These are phyloP conservation scores for Acanthamoeba triangularis DNA, from an alignment of 208 protist genomes.

Conservation along the genomic window DNA sequence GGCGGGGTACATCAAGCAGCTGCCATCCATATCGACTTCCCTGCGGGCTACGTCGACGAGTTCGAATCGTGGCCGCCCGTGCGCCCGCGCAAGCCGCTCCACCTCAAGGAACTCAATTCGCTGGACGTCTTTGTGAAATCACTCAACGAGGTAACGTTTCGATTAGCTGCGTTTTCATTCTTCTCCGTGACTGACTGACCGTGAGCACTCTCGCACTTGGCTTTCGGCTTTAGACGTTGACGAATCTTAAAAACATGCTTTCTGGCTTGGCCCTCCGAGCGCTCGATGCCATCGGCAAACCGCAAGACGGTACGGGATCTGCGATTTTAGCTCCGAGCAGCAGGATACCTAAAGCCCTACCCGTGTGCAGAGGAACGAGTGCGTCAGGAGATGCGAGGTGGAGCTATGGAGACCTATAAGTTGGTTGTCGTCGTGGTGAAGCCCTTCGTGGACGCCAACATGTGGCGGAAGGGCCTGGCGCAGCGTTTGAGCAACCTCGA, in stretches of 20 bases:
- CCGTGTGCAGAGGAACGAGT: not conserved
- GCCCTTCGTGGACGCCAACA: slow-evolving; percentile 4
- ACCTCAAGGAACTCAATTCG: not conserved
- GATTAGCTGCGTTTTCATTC: no score
- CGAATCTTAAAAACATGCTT: slow-evolving; percentile 11
- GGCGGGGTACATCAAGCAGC: not conserved
- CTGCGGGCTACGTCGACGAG: slow-evolving; percentile 11
- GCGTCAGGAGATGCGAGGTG: slow-evolving; percentile 12
- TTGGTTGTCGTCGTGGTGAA: not conserved
- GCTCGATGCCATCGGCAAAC: not conserved
- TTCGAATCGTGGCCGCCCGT: slow-evolving; percentile 1
- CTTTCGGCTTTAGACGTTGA: slow-evolving; percentile 4
- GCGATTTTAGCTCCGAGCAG: no score
- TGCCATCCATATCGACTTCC: not conserved
- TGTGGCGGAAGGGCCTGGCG: slow-evolving; percentile 11
- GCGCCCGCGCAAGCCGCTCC: not conserved
- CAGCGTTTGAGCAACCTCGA: slow-evolving; percentile 21
- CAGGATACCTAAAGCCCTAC: no score
- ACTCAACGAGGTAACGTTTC: not conserved
- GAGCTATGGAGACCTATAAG: slow-evolving; percentile 42
- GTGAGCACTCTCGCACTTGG: no score
- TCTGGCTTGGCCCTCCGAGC: not conserved
- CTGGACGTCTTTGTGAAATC: not conserved
- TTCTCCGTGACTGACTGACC: no score
- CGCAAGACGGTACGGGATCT: not conserved